A percentile compares a stretch with the other conserved stretches of the same genome.
phyloP scores from a whole-genome alignment of 768 basidiomycete species.

The Calocybe cyanea region DNA sequence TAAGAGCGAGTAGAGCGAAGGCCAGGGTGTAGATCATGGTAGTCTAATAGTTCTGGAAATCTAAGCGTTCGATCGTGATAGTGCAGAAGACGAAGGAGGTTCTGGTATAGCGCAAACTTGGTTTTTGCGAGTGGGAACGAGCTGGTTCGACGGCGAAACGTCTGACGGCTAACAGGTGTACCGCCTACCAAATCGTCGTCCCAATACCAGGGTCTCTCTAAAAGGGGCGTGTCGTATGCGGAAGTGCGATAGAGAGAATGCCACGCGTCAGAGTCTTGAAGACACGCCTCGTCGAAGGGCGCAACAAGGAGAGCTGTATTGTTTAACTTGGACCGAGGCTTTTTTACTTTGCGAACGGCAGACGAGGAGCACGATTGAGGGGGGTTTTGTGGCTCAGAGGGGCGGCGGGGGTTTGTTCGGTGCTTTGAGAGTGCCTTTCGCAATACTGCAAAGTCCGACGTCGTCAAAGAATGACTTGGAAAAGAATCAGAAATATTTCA shows the following conservation, averaged over 20 bases:
- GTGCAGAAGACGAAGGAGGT: conserved; percentile 36
- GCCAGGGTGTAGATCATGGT: conserved; percentile 37
- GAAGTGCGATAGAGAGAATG: conserved; percentile 22
- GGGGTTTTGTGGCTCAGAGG: neutral
- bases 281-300: conserved; percentile 18
- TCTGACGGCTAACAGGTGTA: conserved; percentile 3
- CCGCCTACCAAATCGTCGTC: conserved; percentile 12
- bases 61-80: conserved; percentile 24
- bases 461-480: conserved; percentile 2
- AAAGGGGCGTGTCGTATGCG: neutral
- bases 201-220: conserved; percentile 3
- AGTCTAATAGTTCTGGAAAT: conserved; percentile 42
- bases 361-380: neutral
- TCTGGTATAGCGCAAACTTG: conserved; percentile 33
- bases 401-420: no score
- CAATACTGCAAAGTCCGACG: conserved; percentile 1
- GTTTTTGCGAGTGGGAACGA: conserved; percentile 27
- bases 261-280: conserved; percentile 22
- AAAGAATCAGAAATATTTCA: neutral
- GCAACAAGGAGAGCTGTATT: neutral
- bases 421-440: conserved; percentile 1
- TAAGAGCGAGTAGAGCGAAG: conserved; percentile 41
- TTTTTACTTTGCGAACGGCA: neutral
- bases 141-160: conserved; percentile 1
- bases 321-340: neutral